Percentiles rank a stretch among this genome's conserved stretches.
Conservation (phyloP, 2,329 filamentous ascomycete genomes). For the Beauveria scarabaeidicola region DNA sequence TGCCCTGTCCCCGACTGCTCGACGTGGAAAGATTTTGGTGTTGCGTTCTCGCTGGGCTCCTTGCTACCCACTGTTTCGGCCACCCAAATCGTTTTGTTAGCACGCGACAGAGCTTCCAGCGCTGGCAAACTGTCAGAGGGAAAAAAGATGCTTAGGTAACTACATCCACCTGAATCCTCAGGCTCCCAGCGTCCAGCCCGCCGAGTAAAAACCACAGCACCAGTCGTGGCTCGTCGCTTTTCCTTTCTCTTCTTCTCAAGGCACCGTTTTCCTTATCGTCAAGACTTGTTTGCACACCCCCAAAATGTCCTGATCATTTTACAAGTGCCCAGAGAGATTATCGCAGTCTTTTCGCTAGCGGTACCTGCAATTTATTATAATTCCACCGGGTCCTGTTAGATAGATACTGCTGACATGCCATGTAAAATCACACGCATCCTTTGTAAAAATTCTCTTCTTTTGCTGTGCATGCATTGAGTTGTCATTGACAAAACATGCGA, state of each 20-base stretch:
- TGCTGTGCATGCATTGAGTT: too few relatives aligned
- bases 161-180: constrained; percentile 14
- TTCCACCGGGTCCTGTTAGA: constrained; percentile 84
- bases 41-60: neutral
- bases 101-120: constrained; percentile 3
- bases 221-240: constrained; percentile 19
- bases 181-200: constrained; percentile 15
- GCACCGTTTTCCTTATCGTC: constrained; percentile 93
- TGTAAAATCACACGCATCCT: neutral
- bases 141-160: neutral
- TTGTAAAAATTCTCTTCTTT: neutral
- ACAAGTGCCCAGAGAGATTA: constrained; percentile 72
- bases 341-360: constrained; percentile 96
- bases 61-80: neutral
- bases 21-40: constrained; percentile 1
- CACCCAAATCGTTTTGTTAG: neutral
- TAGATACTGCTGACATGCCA: constrained; percentile 80
- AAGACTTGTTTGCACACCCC: constrained; percentile 57
- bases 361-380: constrained; percentile 58
- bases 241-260: constrained; percentile 39
- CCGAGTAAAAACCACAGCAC: constrained; percentile 19
- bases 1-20: neutral
- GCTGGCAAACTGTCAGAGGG: neutral
- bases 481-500: neutral
- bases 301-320: constrained; percentile 84